Evolutionary conservation across 2,329 filamentous ascomycete species (phyloP).

Genomic region (Balansia obtecta): DNA sequence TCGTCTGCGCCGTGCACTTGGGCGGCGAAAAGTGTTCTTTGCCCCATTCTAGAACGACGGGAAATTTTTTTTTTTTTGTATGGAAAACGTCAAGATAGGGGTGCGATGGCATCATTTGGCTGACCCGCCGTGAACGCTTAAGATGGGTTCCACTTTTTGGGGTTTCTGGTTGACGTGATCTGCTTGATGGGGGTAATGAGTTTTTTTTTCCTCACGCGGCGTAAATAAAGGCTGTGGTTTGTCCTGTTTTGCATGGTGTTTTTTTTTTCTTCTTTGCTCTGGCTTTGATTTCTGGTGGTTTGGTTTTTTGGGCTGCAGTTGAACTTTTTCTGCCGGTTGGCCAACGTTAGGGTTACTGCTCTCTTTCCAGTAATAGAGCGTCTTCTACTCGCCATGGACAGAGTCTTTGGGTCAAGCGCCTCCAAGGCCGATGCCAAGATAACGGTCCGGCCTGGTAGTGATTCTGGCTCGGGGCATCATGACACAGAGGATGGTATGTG

Average conservation of each 20-base stretch:
- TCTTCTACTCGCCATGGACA: not conserved
- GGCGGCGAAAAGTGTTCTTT: too few species aligned
- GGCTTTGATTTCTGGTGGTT: not conserved
- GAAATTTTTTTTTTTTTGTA: too few species aligned
- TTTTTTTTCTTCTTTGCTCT: too few species aligned
- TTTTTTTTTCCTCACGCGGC: too few species aligned
- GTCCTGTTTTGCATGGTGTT: not conserved
- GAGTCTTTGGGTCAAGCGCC: not conserved
- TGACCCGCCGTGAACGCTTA: slow-evolving; percentile 7
- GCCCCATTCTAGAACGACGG: too few species aligned
- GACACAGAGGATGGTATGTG: slow-evolving; percentile 8
- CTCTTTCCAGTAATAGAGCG: too few species aligned
- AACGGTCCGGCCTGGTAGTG: slow-evolving; percentile 3
- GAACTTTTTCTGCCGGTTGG: too few species aligned
- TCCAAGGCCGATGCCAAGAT: slow-evolving; percentile 5
- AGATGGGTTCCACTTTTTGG: not conserved
- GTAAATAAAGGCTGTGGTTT: not conserved
- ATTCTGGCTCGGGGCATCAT: slow-evolving; percentile 1
- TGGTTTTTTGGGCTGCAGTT: too few species aligned
- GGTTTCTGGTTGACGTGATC: not conserved
- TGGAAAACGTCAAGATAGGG: slow-evolving; percentile 8
- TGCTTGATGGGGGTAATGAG: not conserved
- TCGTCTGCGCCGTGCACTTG: too few species aligned
- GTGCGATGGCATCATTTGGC: slow-evolving; percentile 11
- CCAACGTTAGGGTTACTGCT: not conserved